phyloP scores from a whole-genome alignment of 352 stramenopile species.

The Halophytophthora batemanensis region DNA sequence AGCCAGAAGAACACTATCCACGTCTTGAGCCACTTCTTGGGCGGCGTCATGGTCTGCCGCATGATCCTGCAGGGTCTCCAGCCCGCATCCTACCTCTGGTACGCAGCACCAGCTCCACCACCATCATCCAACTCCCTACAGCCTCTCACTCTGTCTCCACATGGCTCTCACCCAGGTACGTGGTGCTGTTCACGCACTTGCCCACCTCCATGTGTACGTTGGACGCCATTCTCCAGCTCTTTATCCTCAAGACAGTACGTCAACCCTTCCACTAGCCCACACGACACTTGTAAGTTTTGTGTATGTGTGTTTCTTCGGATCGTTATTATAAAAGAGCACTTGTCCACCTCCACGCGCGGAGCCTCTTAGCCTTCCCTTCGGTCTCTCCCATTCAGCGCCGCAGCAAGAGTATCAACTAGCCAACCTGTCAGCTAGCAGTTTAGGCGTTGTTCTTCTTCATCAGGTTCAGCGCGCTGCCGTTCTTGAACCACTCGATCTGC shows the following conservation, averaged over 20 bases:
- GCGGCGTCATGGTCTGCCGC: conserved; percentile 55
- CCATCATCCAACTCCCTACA: background rate
- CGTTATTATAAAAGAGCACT: conserved; percentile 44
- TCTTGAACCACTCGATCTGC: conserved; percentile 95
- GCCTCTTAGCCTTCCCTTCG: conserved; percentile 33
- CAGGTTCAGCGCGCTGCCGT: conserved; percentile 91
- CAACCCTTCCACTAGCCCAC: conserved; percentile 10
- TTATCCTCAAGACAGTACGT: conserved; percentile 24
- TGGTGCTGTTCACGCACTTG: conserved; percentile 32
- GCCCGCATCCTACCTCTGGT: conserved; percentile 45
- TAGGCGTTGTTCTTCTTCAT: conserved; percentile 91
- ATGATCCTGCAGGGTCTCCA: conserved; percentile 42
- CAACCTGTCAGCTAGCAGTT: conserved; percentile 19
- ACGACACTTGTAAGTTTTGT: conserved; percentile 5
- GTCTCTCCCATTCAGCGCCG: conserved; percentile 24
- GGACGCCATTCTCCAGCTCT: conserved; percentile 22
- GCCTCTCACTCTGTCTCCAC: background rate
- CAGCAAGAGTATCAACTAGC: too few species aligned
- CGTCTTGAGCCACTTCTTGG: conserved; percentile 56
- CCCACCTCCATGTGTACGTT: conserved; percentile 33
- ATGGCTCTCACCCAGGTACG: conserved; percentile 21
- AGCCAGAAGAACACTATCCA: conserved; percentile 51
- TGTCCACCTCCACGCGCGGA: conserved; percentile 34
- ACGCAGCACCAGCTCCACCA: background rate
- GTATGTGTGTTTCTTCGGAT: conserved; percentile 24